A percentile compares a stretch with the other conserved stretches of the same genome.
These are phyloP conservation scores for Pseudogymnoascus sp. DNA, from an alignment of 2,329 filamentous ascomycete species.

Conservation along the genomic window DNA sequence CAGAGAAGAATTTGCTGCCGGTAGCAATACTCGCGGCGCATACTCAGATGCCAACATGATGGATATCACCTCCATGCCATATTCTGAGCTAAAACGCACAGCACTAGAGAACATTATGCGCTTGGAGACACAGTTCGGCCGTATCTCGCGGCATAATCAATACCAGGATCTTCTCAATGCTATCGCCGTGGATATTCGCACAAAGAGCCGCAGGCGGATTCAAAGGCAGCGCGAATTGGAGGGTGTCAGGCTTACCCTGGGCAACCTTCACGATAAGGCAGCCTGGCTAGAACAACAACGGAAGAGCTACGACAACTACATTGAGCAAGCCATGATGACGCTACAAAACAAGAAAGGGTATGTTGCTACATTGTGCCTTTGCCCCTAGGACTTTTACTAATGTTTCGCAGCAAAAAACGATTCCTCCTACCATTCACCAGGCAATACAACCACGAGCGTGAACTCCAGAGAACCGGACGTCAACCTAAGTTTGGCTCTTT, in stretches of 20 bases:
- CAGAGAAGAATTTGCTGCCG: constrained; percentile 68
- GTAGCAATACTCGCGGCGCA: constrained; percentile 65
- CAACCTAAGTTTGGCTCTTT: constrained; percentile 96
- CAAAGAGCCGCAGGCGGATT: constrained; percentile 86
- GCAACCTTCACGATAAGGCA: constrained; percentile 75
- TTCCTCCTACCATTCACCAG: constrained; percentile 96
- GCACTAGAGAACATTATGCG: constrained; percentile 90
- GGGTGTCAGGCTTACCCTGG: constrained; percentile 65
- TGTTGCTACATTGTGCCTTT: constrained; percentile 23
- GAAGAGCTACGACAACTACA: constrained; percentile 98
- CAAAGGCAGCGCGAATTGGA: constrained; percentile 89
- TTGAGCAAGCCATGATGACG: constrained; percentile 96
- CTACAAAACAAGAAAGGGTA: constrained; percentile 92
- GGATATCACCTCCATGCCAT: constrained; percentile 83
- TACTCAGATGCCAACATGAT: constrained; percentile 84
- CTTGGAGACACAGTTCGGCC: constrained; percentile 69
- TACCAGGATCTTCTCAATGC: constrained; percentile 98
- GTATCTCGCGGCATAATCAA: constrained; percentile 77
- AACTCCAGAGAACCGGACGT: constrained; percentile 83
- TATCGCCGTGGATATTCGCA: constrained; percentile 92
- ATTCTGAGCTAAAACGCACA: constrained; percentile 85
- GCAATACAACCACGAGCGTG: constrained; percentile 96
- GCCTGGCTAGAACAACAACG: constrained; percentile 89
- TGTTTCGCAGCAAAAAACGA: constrained; percentile 60
- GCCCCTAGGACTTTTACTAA: background rate